A percentile compares a stretch with the other conserved stretches of the same genome.
These are phyloP conservation scores for Colletotrichum euphorbiae DNA, from an alignment of 2,329 filamentous ascomycete species.

Conservation along the genomic window DNA sequence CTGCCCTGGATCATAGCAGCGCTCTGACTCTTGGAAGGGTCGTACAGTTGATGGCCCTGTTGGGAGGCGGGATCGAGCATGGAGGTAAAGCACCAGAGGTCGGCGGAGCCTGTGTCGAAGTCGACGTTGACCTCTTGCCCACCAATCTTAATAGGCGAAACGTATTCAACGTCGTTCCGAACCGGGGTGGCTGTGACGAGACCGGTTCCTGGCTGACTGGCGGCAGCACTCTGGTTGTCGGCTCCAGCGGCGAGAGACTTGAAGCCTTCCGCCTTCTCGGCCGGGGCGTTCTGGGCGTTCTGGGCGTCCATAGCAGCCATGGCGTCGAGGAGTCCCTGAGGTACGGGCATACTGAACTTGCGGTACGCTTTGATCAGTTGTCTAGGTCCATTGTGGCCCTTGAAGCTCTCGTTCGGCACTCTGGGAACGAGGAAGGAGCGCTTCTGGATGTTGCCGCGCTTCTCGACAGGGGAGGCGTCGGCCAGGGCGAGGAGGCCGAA, in stretches of 20 bases:
- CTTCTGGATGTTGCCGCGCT: constrained; percentile 54
- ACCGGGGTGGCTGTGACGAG: constrained; percentile 74
- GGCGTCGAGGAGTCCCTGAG: constrained; percentile 55
- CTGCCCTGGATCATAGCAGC: constrained; percentile 54
- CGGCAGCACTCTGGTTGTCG: constrained; percentile 32
- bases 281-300: constrained; percentile 13
- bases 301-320: constrained; percentile 43
- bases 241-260: constrained; percentile 22
- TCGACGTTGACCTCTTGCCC: constrained; percentile 76
- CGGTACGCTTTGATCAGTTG: constrained; percentile 74
- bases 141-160: constrained; percentile 76
- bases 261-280: constrained; percentile 45
- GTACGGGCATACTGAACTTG: constrained; percentile 72
- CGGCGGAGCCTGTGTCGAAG: constrained; percentile 81
- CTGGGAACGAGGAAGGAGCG: constrained; percentile 70
- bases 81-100: constrained; percentile 80
- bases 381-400: constrained; percentile 65
- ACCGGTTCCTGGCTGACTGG: constrained; percentile 53
- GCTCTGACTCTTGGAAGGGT: constrained; percentile 51
- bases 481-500: constrained; percentile 44
- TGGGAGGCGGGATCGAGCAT: constrained; percentile 59
- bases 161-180: constrained; percentile 75
- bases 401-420: constrained; percentile 65
- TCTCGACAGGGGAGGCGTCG: constrained; percentile 38
- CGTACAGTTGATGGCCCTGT: constrained; percentile 60